Percentiles rank a stretch among this genome's conserved stretches.
These are phyloP conservation scores for Aspergillus sp. DNA, from an alignment of 2,329 filamentous ascomycete genomes.

Conservation along the genomic window DNA sequence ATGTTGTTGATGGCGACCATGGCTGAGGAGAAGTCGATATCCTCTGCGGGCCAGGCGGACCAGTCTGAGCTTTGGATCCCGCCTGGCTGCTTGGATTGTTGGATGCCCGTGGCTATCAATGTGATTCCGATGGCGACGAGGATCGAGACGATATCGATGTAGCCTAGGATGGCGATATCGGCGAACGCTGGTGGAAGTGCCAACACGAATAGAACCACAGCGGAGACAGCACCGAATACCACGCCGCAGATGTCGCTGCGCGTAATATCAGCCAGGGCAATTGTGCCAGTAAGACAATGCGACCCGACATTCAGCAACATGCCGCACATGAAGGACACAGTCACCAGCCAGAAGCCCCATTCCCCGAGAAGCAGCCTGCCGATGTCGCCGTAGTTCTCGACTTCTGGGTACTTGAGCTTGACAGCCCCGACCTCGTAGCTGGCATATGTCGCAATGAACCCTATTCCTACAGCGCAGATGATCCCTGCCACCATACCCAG, in stretches of 20 bases:
- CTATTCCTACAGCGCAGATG: conserved; percentile 42
- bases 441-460: conserved; percentile 43
- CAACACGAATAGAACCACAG: conserved; percentile 32
- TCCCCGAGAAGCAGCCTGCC: conserved; percentile 38
- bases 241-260: conserved; percentile 41
- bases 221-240: conserved; percentile 44
- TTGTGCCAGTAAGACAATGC: conserved; percentile 47
- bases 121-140: conserved; percentile 35
- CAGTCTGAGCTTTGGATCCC: conserved; percentile 27
- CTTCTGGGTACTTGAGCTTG: conserved; percentile 36
- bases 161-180: conserved; percentile 38
- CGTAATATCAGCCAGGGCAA: conserved; percentile 46
- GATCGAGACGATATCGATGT: conserved; percentile 38
- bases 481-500: conserved; percentile 49
- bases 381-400: conserved; percentile 46
- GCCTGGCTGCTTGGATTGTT: conserved; percentile 21
- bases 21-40: conserved; percentile 32
- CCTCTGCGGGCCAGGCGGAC: conserved; percentile 30
- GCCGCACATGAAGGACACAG: conserved; percentile 44
- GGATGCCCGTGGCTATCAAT: conserved; percentile 35
- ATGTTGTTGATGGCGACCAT: conserved; percentile 38
- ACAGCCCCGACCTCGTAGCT: conserved; percentile 42
- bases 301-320: conserved; percentile 45
- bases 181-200: conserved; percentile 36
- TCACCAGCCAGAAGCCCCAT: conserved; percentile 43